A percentile compares a stretch with the other conserved stretches of the same genome.
phyloP scores from a whole-genome alignment of 2,329 filamentous ascomycete genomes.

The Fusarium siculi region DNA sequence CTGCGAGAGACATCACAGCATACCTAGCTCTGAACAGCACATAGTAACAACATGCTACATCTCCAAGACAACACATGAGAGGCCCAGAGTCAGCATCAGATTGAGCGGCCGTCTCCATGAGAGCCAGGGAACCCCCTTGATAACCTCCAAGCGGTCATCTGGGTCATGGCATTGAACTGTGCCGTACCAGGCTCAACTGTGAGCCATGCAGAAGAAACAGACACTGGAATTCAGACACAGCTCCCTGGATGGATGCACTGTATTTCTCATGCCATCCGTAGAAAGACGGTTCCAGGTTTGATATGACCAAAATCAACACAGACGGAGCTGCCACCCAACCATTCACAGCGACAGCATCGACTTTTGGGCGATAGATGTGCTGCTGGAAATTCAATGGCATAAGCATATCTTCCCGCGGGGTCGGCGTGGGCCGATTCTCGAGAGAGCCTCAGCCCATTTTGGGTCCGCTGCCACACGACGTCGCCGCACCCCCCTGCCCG shows the following conservation, averaged over 20 bases:
- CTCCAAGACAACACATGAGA: conserved; percentile 31
- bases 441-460: conserved; percentile 51
- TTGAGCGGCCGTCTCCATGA: conserved; percentile 18
- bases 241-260: not conserved
- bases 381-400: conserved; percentile 35
- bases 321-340: conserved; percentile 4
- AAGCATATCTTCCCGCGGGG: conserved; percentile 47
- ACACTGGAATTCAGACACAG: not conserved
- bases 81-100: conserved; percentile 20
- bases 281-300: conserved; percentile 27
- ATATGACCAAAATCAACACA: conserved; percentile 24
- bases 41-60: conserved; percentile 21
- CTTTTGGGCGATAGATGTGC: conserved; percentile 4
- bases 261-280: conserved; percentile 21
- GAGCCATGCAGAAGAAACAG: conserved; percentile 14
- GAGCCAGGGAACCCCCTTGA: conserved; percentile 26
- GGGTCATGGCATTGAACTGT: conserved; percentile 7
- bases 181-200: conserved; percentile 4
- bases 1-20: conserved; percentile 27
- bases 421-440: conserved; percentile 51
- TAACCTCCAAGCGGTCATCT: conserved; percentile 5
- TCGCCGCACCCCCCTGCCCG: conserved; percentile 47
- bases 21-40: conserved; percentile 16
- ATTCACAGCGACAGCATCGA: not conserved
- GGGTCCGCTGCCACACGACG: conserved; percentile 49